Evolutionary conservation across 495 filamentous ascomycete genomes (phyloP), one percentile per base, ranked within the genome.

Genomic region (Lophiostoma macrostomum): DNA sequence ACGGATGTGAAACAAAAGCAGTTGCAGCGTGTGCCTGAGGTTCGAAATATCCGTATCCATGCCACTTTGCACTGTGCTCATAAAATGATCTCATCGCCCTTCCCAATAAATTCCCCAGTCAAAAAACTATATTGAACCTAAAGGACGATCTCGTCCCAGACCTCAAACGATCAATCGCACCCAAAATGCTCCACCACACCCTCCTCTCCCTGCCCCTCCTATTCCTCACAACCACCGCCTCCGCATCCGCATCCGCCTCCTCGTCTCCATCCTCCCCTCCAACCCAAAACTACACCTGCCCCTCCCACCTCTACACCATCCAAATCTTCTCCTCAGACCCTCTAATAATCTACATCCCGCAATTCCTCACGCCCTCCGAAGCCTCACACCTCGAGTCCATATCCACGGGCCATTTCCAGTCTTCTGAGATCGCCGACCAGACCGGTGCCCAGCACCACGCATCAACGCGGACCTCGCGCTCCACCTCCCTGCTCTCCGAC

Each of bases 281-380:
- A 37, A 34, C 36, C 2, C 4, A 37, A 49, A 51, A 56, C 35
- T 46, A 52, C 39, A 52, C 48, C 6, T 70, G 67, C 47, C 50
- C 63, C 1, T 36, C 45, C 16, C 67, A 68, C 37, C 38, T 41
- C 28, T 80, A 79, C 64, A 69, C 73, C 28, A 69, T 73, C 10
- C 71, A 75, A 48, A 61, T 81, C 47, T 71, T 81, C 45, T 79
- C 76, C 20, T 72, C 75, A 53, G 72, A 69, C 6, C 80, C 80
- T 0, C 66, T 81, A 4, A 71, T 83, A 3, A 74, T 83, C 47
- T 81, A 81, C 64, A 73, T 81, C 56, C 68, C 65, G 30, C 62
- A 73, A 56, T 73, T 72, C 51, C 55, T 74, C 10, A 71, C 66
- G 4, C 28, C 52, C 1, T 58, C 65, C 5, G 75, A 77, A 32